Evolutionary conservation across 352 stramenopile species (phyloP), one percentile per base, ranked within the genome.

Genomic region (Phytophthora foliorum): DNA sequence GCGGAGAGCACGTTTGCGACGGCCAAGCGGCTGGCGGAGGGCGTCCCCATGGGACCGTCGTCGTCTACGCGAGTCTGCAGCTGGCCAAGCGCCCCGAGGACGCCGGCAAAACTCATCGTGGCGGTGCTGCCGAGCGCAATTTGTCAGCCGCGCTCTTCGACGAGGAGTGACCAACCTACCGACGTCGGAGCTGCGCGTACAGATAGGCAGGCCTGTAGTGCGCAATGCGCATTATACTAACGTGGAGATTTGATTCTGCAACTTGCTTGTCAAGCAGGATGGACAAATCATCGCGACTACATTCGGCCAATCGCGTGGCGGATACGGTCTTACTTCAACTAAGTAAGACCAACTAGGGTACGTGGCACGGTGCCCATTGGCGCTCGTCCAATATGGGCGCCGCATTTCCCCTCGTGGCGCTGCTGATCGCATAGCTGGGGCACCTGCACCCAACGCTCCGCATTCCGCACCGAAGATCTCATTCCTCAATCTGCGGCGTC

Each of bases 91-190:
- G 85, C 36, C 84, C 84, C 57, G 69, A 66, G n/a, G 81, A 82
- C 31, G 95, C 96, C n/a, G n/a, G n/a, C n/a, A n/a, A n/a, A n/a
- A 79, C 71, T 93, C 32, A 94, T 91, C 54, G 91, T 97, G 29
- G 84, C 80, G 51, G 91, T 96, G 60, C 76, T 97, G 61, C 89
- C 54, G 87, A 97, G 71, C 82, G 80, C 36, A 91, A 93, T 67
- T 64, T 92, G 55, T 86, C n/a, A n/a, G n/a, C n/a, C n/a, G n/a
- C n/a, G n/a, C n/a, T n/a, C 75, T 90, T 92, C 54, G 82, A 92
- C 32, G 58, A 73, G 44, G 84, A 92, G 64, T 78, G 84, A 78
- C 82, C 34, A 69, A 78, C 21, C 68, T 92, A 42, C 67, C 67
- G 32, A 90, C n/a, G n/a, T n/a, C n/a, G n/a, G n/a, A n/a, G n/a